These are phyloP conservation scores for Suhomyces bokatorum DNA, from an alignment of 1,139 yeast genomes.

Conservation along the genomic window DNA sequence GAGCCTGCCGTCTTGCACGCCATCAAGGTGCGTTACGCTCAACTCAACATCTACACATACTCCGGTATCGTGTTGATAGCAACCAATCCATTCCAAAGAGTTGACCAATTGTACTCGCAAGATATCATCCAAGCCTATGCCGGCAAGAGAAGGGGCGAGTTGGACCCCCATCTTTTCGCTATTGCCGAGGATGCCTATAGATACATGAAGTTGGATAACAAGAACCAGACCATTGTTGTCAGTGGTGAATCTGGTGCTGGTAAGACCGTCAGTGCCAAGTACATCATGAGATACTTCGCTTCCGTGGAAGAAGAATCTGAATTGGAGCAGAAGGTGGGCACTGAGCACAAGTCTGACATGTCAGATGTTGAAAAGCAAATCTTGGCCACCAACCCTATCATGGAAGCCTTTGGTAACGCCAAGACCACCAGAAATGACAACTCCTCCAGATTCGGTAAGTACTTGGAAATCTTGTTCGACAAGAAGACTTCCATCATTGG, in stretches of 20 bases:
- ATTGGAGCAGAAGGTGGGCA: conserved; percentile 32
- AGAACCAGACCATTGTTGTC: conserved; percentile 94
- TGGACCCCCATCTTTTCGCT: conserved; percentile 95
- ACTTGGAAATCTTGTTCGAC: conserved; percentile 86
- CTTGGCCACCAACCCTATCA: conserved; percentile 94
- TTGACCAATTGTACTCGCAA: conserved; percentile 86
- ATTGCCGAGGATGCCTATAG: conserved; percentile 98
- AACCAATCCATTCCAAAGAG: conserved; percentile 90
- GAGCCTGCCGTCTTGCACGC: conserved; percentile 98
- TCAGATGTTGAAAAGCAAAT: conserved; percentile 93
- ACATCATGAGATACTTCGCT: conserved; percentile 96
- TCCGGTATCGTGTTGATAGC: conserved; percentile 97
- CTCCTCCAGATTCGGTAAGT: conserved; percentile 96
- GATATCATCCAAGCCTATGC: conserved; percentile 94
- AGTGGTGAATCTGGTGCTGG: conserved; percentile 99
- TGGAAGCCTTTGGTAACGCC: conserved; percentile 99
- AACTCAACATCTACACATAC: conserved; percentile 88
- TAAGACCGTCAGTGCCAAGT: conserved; percentile 95
- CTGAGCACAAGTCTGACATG: conserved; percentile 65
- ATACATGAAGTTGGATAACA: conserved; percentile 82
- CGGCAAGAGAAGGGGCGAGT: conserved; percentile 87
- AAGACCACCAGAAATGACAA: conserved; percentile 96
- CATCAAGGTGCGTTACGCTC: conserved; percentile 83
- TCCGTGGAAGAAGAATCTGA: conserved; percentile 74
- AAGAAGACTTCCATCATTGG: conserved; percentile 78